phyloP scores from a whole-genome alignment of 768 basidiomycete genomes.

The Suillus clintonianus region DNA sequence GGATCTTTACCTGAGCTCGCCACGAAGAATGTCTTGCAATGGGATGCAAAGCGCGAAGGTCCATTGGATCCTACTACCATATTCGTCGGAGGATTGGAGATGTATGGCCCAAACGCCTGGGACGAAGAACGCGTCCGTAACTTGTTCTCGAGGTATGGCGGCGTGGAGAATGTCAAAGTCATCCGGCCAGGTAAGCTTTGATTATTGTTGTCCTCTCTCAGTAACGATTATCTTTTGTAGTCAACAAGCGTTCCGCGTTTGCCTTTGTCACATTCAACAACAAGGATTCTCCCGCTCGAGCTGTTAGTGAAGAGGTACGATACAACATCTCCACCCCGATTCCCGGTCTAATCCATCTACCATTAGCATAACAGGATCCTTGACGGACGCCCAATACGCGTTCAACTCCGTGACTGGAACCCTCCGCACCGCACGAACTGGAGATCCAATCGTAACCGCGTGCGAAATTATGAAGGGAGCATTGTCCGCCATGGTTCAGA shows the following conservation, averaged over 20 bases:
- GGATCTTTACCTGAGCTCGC: slow-evolving; percentile 25
- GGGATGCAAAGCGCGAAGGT: slow-evolving; percentile 26
- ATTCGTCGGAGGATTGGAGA: slow-evolving; percentile 77
- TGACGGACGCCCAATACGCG: slow-evolving; percentile 71
- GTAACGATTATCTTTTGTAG: slow-evolving; percentile 34
- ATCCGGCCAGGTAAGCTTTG: slow-evolving; percentile 60
- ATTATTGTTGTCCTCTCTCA: background rate
- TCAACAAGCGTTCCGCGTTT: slow-evolving; percentile 66
- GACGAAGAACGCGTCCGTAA: slow-evolving; percentile 59
- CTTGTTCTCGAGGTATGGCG: slow-evolving; percentile 66
- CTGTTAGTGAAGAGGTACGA: slow-evolving; percentile 63
- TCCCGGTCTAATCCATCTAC: slow-evolving; percentile 8
- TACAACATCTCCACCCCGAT: background rate
- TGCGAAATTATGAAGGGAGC: slow-evolving; percentile 35
- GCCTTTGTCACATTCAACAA: slow-evolving; percentile 77
- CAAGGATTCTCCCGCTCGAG: slow-evolving; percentile 62
- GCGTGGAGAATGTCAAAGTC: slow-evolving; percentile 64
- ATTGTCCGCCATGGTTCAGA: slow-evolving; percentile 32
- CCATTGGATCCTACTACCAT: slow-evolving; percentile 66
- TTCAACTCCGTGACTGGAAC: slow-evolving; percentile 72
- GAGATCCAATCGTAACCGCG: slow-evolving; percentile 40
- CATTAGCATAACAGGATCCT: slow-evolving; percentile 69
- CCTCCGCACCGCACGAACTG: slow-evolving; percentile 47
- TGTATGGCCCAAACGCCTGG: slow-evolving; percentile 65
- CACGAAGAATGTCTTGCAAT: slow-evolving; percentile 23